Evolutionary conservation across 1,139 yeast species (phyloP).

Genomic region (Geotrichum bryndzae): DNA sequence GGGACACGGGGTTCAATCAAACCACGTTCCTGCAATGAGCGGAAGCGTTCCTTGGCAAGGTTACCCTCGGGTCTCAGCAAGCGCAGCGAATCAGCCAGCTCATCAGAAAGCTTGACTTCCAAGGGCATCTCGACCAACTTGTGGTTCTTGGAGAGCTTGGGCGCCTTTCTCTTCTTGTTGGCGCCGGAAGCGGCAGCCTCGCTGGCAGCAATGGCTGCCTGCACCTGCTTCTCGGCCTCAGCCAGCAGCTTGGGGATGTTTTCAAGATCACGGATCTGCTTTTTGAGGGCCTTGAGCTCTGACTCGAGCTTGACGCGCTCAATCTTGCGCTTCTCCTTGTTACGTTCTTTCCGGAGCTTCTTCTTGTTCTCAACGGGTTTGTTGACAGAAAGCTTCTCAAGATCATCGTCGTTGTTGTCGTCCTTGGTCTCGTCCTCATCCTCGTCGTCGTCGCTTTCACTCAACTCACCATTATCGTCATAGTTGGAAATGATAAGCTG

Average conservation of each 20-base stretch:
- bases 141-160: conserved; percentile 42
- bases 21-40: conserved; percentile 76
- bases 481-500: conserved; percentile 57
- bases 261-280: conserved; percentile 49
- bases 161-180: conserved; percentile 27
- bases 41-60: conserved; percentile 73
- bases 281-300: conserved; percentile 56
- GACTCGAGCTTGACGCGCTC: conserved; percentile 51
- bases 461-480: conserved; percentile 31
- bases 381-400: conserved; percentile 57
- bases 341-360: conserved; percentile 74
- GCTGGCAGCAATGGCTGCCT: conserved; percentile 17
- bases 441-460: conserved; percentile 17
- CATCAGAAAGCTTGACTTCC: conserved; percentile 86
- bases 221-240: conserved; percentile 30
- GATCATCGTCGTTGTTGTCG: conserved; percentile 36
- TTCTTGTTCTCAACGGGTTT: conserved; percentile 62
- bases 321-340: conserved; percentile 60
- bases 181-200: conserved; percentile 13
- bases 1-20: conserved; percentile 79
- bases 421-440: conserved; percentile 30
- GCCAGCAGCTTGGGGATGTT: conserved; percentile 32
- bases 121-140: conserved; percentile 56
- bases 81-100: conserved; percentile 77
- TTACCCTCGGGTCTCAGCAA: conserved; percentile 88